A percentile compares a stretch with the other conserved stretches of the same genome.
These are phyloP conservation scores for Gryganskiella cystojenkinii DNA, from an alignment of 192 early-diverging fungal species.

Conservation along the genomic window DNA sequence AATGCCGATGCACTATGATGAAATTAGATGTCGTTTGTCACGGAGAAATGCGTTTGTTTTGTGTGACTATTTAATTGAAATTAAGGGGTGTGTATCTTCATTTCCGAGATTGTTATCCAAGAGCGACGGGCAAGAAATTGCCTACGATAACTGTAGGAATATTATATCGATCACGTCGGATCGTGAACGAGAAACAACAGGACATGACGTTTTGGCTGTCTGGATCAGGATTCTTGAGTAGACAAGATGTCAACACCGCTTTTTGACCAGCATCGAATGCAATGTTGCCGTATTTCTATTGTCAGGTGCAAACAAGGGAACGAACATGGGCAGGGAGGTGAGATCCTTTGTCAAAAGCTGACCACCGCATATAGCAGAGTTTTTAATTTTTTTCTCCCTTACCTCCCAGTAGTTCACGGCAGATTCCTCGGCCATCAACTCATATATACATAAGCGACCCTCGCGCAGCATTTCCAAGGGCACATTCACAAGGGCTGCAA, in stretches of 20 bases:
- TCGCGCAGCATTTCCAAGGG: constrained; percentile 86
- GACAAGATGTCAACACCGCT: constrained; percentile 93
- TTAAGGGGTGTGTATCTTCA: neutral
- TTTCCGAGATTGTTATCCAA: neutral
- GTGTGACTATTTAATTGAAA: no score
- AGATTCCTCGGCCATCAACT: constrained; percentile 90
- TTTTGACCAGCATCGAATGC: constrained; percentile 97
- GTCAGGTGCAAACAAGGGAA: neutral
- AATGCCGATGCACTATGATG: neutral
- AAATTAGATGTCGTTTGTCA: no score
- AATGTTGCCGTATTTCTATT: constrained; percentile 93
- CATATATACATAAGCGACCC: constrained; percentile 62
- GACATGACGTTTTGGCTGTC: constrained; percentile 65
- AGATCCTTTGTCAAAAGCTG: no score
- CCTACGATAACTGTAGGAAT: constrained; percentile 63
- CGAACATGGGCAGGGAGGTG: neutral
- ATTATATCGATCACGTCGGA: constrained; percentile 93
- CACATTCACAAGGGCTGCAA: constrained; percentile 88
- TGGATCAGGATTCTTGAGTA: constrained; percentile 73
- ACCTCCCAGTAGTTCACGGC: constrained; percentile 98
- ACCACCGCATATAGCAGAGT: neutral
- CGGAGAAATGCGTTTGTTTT: no score
- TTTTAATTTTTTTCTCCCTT: neutral
- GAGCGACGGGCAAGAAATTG: constrained; percentile 44
- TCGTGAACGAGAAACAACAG: constrained; percentile 97